phyloP scores from a whole-genome alignment of 352 stramenopile genomes.

The Pythium coloratum region DNA sequence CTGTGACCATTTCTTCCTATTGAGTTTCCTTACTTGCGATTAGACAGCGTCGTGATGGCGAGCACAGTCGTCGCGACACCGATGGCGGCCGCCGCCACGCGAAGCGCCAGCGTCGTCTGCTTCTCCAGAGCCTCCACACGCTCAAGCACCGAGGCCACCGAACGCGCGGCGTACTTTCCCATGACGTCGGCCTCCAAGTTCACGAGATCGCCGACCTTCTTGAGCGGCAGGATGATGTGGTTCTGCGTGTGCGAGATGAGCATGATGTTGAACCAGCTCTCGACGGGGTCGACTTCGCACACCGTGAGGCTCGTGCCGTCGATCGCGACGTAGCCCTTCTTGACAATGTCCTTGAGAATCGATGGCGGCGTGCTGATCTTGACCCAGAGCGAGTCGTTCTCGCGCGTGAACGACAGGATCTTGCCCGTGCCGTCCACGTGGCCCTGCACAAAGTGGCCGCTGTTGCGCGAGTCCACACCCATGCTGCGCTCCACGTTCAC shows the following conservation, averaged over 20 bases:
- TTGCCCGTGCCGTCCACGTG: slow-evolving; percentile 96
- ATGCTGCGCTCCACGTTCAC: slow-evolving; percentile 94
- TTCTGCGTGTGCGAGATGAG: slow-evolving; percentile 98
- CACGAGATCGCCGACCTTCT: slow-evolving; percentile 84
- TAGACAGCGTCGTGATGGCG: slow-evolving; percentile 28
- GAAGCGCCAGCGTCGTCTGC: slow-evolving; percentile 41
- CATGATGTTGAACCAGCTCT: slow-evolving; percentile 98
- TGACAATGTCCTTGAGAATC: slow-evolving; percentile 91
- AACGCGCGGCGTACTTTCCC: slow-evolving; percentile 89
- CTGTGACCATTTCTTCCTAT: not conserved
- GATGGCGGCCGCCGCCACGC: slow-evolving; percentile 34
- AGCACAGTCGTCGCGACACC: slow-evolving; percentile 32
- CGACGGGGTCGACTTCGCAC: slow-evolving; percentile 83
- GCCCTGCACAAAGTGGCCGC: slow-evolving; percentile 98
- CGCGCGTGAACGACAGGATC: slow-evolving; percentile 88
- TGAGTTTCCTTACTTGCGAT: slow-evolving; percentile 18
- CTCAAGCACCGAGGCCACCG: slow-evolving; percentile 59
- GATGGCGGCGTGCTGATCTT: slow-evolving; percentile 84
- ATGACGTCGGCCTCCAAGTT: slow-evolving; percentile 94
- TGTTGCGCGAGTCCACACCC: slow-evolving; percentile 92
- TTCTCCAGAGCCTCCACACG: slow-evolving; percentile 63
- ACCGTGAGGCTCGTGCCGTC: slow-evolving; percentile 98
- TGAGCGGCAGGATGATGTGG: slow-evolving; percentile 95
- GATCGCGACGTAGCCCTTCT: slow-evolving; percentile 96
- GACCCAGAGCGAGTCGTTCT: slow-evolving; percentile 96